phyloP scores from a whole-genome alignment of 2,329 filamentous ascomycete genomes.

The Monilinia aucupariae region DNA sequence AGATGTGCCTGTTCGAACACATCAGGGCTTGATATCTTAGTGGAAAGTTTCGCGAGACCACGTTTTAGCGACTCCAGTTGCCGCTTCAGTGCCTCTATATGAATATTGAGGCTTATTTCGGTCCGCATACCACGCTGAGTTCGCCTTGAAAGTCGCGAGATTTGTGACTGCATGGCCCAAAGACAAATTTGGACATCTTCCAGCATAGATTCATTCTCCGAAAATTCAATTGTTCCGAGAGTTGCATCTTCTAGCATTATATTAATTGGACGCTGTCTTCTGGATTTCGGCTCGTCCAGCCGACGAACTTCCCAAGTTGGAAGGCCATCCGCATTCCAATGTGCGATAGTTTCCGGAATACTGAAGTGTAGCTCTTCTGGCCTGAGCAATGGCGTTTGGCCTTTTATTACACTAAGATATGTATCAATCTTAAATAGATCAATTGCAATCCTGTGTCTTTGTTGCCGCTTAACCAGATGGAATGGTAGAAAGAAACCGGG shows the following conservation, averaged over 20 bases:
- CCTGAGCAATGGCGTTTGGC: slow-evolving; percentile 35
- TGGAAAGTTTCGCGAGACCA: slow-evolving; percentile 20
- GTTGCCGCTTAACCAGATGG: slow-evolving; percentile 33
- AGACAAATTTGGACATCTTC: slow-evolving; percentile 31
- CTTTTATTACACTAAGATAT: slow-evolving; percentile 36
- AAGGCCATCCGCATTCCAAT: slow-evolving; percentile 39
- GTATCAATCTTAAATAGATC: slow-evolving; percentile 39
- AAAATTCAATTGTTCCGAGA: slow-evolving; percentile 3
- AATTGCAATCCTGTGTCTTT: slow-evolving; percentile 38
- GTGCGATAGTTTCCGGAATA: slow-evolving; percentile 35
- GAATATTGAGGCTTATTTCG: slow-evolving; percentile 18
- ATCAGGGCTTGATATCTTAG: slow-evolving; percentile 8
- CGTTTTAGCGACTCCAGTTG: slow-evolving; percentile 24
- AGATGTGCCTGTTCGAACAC: slow-evolving; percentile 19
- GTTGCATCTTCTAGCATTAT: slow-evolving; percentile 20
- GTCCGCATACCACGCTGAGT: background rate
- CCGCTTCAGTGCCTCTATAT: slow-evolving; percentile 21
- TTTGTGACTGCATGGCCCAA: slow-evolving; percentile 24
- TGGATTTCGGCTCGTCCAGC: slow-evolving; percentile 34
- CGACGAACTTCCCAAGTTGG: slow-evolving; percentile 37
- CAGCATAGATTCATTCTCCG: slow-evolving; percentile 16
- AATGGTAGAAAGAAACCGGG: slow-evolving; percentile 39
- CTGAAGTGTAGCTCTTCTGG: slow-evolving; percentile 39
- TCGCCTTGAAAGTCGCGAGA: slow-evolving; percentile 22
- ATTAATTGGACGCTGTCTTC: slow-evolving; percentile 25